A percentile compares a stretch with the other conserved stretches of the same genome.
phyloP scores from a whole-genome alignment of 2,329 filamentous ascomycete genomes.

The Colletotrichum destructivum region DNA sequence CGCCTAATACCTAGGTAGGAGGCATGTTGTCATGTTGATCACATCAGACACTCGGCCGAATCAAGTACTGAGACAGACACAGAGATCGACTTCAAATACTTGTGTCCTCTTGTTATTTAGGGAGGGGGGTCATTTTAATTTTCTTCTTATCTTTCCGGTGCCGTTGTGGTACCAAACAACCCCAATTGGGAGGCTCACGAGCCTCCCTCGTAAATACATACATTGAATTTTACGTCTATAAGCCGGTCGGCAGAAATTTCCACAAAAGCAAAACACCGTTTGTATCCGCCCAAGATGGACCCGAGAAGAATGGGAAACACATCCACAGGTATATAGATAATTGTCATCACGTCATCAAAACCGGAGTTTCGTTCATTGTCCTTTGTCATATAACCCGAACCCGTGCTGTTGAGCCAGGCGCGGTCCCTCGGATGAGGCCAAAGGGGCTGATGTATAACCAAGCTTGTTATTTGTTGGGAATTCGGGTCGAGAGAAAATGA shows the following conservation, averaged over 20 bases:
- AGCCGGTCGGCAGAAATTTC: slow-evolving; percentile 10
- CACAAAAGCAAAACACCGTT: slow-evolving; percentile 37
- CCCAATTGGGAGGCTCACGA: slow-evolving; percentile 5
- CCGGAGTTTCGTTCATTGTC: slow-evolving; percentile 25
- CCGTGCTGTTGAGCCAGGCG: slow-evolving; percentile 35
- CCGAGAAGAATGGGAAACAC: slow-evolving; percentile 2
- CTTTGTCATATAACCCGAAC: slow-evolving; percentile 34
- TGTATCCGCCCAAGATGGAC: slow-evolving; percentile 16
- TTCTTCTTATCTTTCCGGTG: not conserved
- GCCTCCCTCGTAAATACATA: slow-evolving; percentile 33
- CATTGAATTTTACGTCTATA: slow-evolving; percentile 38
- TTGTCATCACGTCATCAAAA: slow-evolving; percentile 41
- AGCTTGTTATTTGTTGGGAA: slow-evolving; percentile 5
- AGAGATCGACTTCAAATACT: slow-evolving; percentile 1
- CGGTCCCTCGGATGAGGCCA: slow-evolving; percentile 14
- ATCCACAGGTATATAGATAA: slow-evolving; percentile 38
- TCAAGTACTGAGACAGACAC: not conserved
- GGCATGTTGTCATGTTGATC: not conserved
- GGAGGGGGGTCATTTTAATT: not conserved
- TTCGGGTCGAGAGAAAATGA: slow-evolving; percentile 12
- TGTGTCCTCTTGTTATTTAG: not conserved
- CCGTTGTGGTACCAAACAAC: not conserved
- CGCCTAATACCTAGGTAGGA: not conserved
- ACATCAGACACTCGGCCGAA: slow-evolving; percentile 6
- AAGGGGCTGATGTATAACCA: slow-evolving; percentile 17